These are phyloP conservation scores for Dendrocalamus sinicus DNA, from an alignment of 176 grass and related monocot species.

Conservation along the genomic window DNA sequence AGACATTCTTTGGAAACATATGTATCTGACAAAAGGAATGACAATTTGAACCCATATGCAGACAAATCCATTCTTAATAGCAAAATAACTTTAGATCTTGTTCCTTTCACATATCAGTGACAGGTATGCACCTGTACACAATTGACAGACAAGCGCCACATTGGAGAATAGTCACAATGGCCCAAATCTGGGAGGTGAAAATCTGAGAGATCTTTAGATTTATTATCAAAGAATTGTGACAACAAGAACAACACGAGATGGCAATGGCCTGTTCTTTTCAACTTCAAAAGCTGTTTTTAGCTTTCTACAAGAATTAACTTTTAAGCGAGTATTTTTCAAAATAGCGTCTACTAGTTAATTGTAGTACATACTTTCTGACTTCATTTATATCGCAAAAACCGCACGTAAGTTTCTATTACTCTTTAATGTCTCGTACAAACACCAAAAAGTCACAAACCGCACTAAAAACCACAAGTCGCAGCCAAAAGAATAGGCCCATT, in stretches of 20 bases:
- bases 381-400: too few species aligned
- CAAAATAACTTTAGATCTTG: conserved; percentile 34
- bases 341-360: too few species aligned
- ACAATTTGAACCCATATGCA: conserved; percentile 32
- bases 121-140: conserved; percentile 36
- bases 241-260: conserved; percentile 36
- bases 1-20: conserved; percentile 49
- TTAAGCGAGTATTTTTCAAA: too few species aligned
- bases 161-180: conserved; percentile 34
- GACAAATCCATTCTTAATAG: conserved; percentile 22
- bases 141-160: conserved; percentile 37
- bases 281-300: too few species aligned
- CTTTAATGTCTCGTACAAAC: too few species aligned
- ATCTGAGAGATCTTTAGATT: conserved; percentile 4
- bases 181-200: conserved; percentile 25
- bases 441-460: too few species aligned
- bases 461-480: too few species aligned
- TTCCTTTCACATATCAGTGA: conserved; percentile 41
- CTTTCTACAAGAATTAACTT: too few species aligned
- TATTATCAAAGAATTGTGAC: conserved; percentile 40
- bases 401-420: too few species aligned
- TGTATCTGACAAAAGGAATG: conserved; percentile 43
- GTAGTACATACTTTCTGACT: too few species aligned
- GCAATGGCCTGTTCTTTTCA: neutral
- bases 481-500: neutral